Evolutionary conservation across 2,329 filamentous ascomycete species (phyloP).

Genomic region (Metarhizium robertsii): DNA sequence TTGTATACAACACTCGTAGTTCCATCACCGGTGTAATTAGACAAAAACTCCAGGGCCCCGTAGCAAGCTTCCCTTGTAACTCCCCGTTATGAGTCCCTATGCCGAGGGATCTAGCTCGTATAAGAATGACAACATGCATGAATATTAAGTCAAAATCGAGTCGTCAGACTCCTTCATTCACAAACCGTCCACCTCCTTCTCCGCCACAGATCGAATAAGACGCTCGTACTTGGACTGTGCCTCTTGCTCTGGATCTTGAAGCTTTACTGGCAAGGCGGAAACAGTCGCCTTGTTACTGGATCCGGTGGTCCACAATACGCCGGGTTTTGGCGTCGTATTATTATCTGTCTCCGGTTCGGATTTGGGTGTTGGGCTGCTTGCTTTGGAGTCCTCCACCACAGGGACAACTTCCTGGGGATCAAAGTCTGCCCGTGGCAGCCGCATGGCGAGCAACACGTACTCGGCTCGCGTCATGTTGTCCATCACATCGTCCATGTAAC

Average conservation of each 20-base stretch:
- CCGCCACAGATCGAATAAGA: conserved; percentile 26
- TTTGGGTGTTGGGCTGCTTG: conserved; percentile 20
- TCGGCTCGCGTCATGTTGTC: conserved; percentile 59
- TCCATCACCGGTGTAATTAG: too few relatives aligned
- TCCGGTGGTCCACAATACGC: conserved; percentile 26
- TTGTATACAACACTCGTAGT: too few relatives aligned
- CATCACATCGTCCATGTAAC: conserved; percentile 65
- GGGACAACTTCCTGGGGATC: conserved; percentile 20
- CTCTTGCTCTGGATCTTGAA: conserved; percentile 26
- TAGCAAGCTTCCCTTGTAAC: neutral
- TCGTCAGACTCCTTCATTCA: conserved; percentile 3
- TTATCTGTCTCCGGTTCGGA: conserved; percentile 16
- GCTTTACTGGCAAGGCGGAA: conserved; percentile 12
- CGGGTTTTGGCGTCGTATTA: conserved; percentile 15
- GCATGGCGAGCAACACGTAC: conserved; percentile 58
- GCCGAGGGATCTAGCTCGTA: neutral
- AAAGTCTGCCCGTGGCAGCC: conserved; percentile 38
- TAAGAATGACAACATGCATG: neutral
- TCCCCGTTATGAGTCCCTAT: neutral
- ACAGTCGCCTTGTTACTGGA: conserved; percentile 6
- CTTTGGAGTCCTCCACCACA: conserved; percentile 19
- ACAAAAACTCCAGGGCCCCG: too few relatives aligned
- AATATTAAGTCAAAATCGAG: neutral
- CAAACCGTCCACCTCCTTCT: conserved; percentile 20
- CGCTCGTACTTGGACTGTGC: conserved; percentile 25